A percentile compares a stretch with the other conserved stretches of the same genome.
Evolutionary conservation across 345 rosid genomes (phyloP).

Genomic region (Eucalyptus urophylla): DNA sequence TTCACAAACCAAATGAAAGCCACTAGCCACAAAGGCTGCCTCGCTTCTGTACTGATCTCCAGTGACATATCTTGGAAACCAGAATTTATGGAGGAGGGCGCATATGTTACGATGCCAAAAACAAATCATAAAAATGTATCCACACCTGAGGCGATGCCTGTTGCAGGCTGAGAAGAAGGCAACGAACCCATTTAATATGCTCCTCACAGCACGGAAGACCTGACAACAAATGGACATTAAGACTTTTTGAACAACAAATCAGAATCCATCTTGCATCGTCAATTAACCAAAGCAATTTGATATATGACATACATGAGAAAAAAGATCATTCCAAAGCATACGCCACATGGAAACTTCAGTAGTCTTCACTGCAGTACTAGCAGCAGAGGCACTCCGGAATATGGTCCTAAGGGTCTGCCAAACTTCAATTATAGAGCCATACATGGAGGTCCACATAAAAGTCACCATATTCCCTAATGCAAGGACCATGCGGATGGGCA

Average conservation of each 20-base stretch:
- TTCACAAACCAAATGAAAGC: not conserved
- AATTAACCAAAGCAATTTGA: not conserved
- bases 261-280: not conserved
- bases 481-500: constrained; percentile 53
- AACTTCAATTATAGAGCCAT: constrained; percentile 28
- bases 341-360: constrained; percentile 83
- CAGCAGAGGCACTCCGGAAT: constrained; percentile 45
- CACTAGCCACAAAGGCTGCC: not conserved
- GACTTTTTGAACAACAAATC: not conserved
- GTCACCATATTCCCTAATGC: constrained; percentile 36
- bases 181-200: constrained; percentile 79
- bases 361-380: constrained; percentile 42
- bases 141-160: constrained; percentile 95
- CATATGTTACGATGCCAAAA: not conserved
- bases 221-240: constrained; percentile 10
- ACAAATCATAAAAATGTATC: not conserved
- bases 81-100: not conserved
- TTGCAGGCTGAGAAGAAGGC: constrained; percentile 90
- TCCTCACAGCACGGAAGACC: constrained; percentile 87
- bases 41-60: not conserved
- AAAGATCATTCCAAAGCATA: constrained; percentile 91
- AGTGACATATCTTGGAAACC: not conserved
- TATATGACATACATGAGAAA: constrained; percentile 58
- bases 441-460: constrained; percentile 23
- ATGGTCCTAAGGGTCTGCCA: constrained; percentile 49